phyloP scores from a whole-genome alignment of 495 filamentous ascomycete species.

The Neurospora sp. region DNA sequence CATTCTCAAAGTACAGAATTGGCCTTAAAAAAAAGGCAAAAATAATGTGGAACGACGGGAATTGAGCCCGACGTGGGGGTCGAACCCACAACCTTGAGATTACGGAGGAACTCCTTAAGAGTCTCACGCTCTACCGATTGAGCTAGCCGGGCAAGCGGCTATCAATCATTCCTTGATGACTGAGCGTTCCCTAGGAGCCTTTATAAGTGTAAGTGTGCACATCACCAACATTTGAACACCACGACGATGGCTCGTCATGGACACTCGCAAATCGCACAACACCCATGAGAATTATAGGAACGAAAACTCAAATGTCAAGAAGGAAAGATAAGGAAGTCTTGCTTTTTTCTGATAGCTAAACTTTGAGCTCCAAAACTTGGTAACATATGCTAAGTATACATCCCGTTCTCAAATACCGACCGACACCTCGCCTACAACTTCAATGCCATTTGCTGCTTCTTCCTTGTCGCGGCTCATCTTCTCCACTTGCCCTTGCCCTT shows the following conservation, averaged over 20 bases:
- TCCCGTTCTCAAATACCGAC: not conserved
- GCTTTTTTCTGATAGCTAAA: not conserved
- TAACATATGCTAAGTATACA: not conserved
- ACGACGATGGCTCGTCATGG: not conserved
- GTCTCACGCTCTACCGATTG: conserved; percentile 68
- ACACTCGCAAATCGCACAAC: not conserved
- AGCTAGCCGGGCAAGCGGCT: conserved; percentile 39
- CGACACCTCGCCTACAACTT: not conserved
- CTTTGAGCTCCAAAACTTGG: not conserved
- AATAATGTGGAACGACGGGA: not conserved
- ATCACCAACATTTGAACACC: not conserved
- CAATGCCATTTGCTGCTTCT: not conserved
- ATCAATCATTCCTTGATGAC: not conserved
- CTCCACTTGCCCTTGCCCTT: not conserved
- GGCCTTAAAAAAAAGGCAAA: not conserved
- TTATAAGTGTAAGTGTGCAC: not conserved
- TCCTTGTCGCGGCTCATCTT: not conserved
- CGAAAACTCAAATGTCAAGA: not conserved
- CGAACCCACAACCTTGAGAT: not conserved
- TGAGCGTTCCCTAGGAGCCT: no score
- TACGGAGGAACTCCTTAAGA: conserved; percentile 38
- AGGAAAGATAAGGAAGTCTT: not conserved
- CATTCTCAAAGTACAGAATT: not conserved
- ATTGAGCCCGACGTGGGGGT: not conserved
- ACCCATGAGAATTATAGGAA: not conserved